Base-by-base conservation (phyloP, 2,329 filamentous ascomycete genomes). In the Verticillium klebahnii region DNA sequence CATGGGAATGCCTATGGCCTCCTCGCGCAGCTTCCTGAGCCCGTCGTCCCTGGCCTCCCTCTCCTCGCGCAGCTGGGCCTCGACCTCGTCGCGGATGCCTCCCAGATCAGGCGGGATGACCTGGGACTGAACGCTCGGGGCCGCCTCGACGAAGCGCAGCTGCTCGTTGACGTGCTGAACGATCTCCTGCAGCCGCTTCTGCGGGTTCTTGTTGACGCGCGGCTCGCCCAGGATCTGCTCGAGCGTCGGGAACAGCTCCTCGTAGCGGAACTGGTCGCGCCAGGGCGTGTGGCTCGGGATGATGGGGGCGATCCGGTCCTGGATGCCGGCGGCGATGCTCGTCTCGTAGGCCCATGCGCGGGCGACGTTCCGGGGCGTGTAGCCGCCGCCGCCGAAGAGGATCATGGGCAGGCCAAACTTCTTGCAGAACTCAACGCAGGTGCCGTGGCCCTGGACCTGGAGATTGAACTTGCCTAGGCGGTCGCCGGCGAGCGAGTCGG, bases 291-390 rank as follows among this genome's bases (percentile, higher is more conserved):
- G 88, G 39, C 85, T 77, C 0, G 95, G 94, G 32, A 98, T 89
- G 14, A 86, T 83, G 19, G 89, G 85, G 72, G 82, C 79, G 65
- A 97, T 89, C 62, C 85, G 84, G 65, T 89, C 82, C 63, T 90
- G 83, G 62, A 87, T 88, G 67, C 89, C 88, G 65, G 96, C 91
- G 63, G 92, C 92, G 67, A 98, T 92, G 64, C 91, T 90, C 14
- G 95, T 99, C 78, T 99, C 95, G 76, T 96, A 94, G 29, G 93
- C 92, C 95, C 95, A 99, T 34, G 94, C 93, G 60, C 95, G 90
- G 52, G 95, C 95, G 7, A 99, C 95, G 71, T 99, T 99, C 66
- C 94, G 87, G 5, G 95, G 93, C 15, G 95, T 99, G 77, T 99
- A 99, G 32, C 95, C 95, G 61, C 95, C 95, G 45, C 95, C 95